Evolutionary conservation across 345 rosid species (phyloP).

Genomic region (Corchorus capsularis): DNA sequence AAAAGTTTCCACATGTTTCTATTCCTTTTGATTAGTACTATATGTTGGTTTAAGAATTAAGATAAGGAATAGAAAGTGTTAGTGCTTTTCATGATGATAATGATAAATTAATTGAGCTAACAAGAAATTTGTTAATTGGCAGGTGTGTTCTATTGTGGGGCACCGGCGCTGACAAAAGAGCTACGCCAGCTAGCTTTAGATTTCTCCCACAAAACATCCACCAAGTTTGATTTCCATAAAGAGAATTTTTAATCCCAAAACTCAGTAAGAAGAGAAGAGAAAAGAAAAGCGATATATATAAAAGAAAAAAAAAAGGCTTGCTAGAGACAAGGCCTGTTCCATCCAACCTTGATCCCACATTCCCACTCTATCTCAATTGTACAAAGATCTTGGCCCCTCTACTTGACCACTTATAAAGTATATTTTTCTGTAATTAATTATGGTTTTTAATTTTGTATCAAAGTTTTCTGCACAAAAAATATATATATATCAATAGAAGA

Average conservation of each 20-base stretch:
- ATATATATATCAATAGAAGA: not conserved
- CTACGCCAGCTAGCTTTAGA: conserved; percentile 68
- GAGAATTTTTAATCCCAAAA: conserved; percentile 53
- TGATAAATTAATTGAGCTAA: not conserved
- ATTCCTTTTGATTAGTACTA: too few relatives aligned
- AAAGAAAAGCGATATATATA: too few relatives aligned
- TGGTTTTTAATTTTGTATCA: not conserved
- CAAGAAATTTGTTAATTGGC: conserved; percentile 12
- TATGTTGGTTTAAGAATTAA: too few relatives aligned
- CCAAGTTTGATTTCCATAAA: conserved; percentile 77
- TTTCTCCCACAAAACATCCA: conserved; percentile 71
- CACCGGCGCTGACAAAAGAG: conserved; percentile 66
- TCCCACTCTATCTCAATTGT: not conserved
- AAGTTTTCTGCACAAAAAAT: not conserved
- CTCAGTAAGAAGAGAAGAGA: not conserved
- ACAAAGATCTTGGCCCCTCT: conserved; percentile 5
- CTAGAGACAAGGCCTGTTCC: not conserved
- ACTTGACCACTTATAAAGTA: not conserved
- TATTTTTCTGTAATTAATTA: not conserved
- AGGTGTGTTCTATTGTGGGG: conserved; percentile 88
- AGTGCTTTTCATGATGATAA: conserved; percentile 6
- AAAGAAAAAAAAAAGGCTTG: too few relatives aligned
- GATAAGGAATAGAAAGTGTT: not conserved
- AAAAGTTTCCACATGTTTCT: too few relatives aligned
- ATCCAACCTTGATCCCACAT: not conserved